phyloP scores from a whole-genome alignment of 257 asterid species.

The Misopates orontium region DNA sequence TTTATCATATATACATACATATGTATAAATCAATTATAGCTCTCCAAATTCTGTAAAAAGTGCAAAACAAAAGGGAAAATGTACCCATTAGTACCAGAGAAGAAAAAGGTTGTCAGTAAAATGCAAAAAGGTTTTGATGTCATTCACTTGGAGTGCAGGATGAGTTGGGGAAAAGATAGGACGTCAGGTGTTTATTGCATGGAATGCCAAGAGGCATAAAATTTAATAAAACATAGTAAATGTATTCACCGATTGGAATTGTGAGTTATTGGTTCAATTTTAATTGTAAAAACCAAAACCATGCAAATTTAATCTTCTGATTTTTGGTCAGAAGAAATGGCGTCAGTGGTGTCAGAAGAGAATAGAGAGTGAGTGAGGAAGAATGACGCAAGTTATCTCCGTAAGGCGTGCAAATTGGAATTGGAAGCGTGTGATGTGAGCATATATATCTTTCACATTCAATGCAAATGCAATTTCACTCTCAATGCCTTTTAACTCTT shows the following conservation, averaged over 20 bases:
- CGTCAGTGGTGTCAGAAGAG: conserved; percentile 26
- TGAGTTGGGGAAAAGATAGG: neutral
- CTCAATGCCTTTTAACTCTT: neutral
- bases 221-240: too few species aligned
- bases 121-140: conserved; percentile 15
- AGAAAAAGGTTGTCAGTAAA: conserved; percentile 22
- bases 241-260: too few species aligned
- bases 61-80: neutral
- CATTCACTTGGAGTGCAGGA: neutral
- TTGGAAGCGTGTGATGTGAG: conserved; percentile 37
- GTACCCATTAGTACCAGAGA: neutral
- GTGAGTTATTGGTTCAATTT: too few species aligned
- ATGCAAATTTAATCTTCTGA: too few species aligned
- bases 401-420: conserved; percentile 44
- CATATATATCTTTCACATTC: conserved; percentile 17
- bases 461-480: conserved; percentile 7
- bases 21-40: too few species aligned
- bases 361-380: neutral
- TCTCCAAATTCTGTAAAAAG: neutral
- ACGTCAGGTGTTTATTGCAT: conserved; percentile 2
- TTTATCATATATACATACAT: too few species aligned
- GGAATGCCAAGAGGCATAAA: too few species aligned
- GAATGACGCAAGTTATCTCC: conserved; percentile 41
- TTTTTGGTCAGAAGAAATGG: conserved; percentile 19
- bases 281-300: too few species aligned